phyloP scores from a whole-genome alignment of 352 stramenopile genomes.

The Globisporangium nodosum region DNA sequence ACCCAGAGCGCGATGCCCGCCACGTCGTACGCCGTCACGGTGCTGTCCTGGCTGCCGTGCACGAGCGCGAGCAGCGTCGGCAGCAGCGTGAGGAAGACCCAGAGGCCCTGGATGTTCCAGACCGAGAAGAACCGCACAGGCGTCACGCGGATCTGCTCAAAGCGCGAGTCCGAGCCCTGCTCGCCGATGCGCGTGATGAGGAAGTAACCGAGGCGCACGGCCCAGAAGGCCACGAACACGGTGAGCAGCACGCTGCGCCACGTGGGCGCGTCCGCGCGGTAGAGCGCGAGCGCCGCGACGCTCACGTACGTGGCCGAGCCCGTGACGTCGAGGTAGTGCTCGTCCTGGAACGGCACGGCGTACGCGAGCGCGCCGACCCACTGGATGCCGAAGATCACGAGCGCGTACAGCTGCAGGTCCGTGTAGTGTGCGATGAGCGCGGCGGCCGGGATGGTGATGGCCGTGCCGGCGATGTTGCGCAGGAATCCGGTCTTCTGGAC shows the following conservation, averaged over 20 bases:
- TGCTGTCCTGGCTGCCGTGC: constrained; percentile 24
- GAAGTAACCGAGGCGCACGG: constrained; percentile 63
- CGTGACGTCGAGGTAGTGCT: constrained; percentile 75
- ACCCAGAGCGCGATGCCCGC: constrained; percentile 46
- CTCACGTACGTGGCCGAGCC: constrained; percentile 58
- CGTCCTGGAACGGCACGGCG: constrained; percentile 54
- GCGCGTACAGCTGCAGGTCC: constrained; percentile 35
- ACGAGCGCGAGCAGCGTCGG: constrained; percentile 45
- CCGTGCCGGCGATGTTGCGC: constrained; percentile 32
- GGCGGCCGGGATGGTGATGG: constrained; percentile 30
- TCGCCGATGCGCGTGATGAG: constrained; percentile 59
- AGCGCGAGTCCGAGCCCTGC: constrained; percentile 59
- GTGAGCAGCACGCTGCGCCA: constrained; percentile 55
- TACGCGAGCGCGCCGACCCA: constrained; percentile 54
- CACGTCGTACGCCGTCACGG: constrained; percentile 31
- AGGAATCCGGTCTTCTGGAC: constrained; percentile 27
- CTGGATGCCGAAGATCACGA: constrained; percentile 50
- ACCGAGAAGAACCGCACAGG: constrained; percentile 61
- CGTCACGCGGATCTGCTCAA: constrained; percentile 58
- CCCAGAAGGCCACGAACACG: constrained; percentile 61
- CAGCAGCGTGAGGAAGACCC: constrained; percentile 68
- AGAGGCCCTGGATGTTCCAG: constrained; percentile 77
- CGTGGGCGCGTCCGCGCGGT: constrained; percentile 20
- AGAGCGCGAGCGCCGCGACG: constrained; percentile 37
- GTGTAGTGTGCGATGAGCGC: constrained; percentile 31